Evolutionary conservation across 2,329 filamentous ascomycete genomes (phyloP).

Genomic region (Didymosphaeria variabile): DNA sequence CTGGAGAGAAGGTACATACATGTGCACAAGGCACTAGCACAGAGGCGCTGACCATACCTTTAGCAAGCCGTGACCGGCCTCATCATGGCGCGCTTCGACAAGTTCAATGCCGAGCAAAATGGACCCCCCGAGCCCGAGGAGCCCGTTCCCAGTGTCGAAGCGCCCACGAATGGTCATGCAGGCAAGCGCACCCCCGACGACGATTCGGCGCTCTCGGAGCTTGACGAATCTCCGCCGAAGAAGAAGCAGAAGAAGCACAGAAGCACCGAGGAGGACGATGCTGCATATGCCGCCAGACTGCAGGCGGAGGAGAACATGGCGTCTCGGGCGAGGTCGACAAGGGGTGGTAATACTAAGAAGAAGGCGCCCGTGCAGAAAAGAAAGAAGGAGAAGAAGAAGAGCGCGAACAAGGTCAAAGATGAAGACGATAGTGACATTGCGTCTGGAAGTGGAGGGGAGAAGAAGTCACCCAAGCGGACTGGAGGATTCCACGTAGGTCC

Average conservation of each 20-base stretch:
- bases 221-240: slow-evolving; percentile 55
- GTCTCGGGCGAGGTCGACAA: slow-evolving; percentile 73
- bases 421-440: slow-evolving; percentile 82
- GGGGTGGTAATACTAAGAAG: slow-evolving; percentile 73
- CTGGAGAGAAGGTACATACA: slow-evolving; percentile 65
- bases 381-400: slow-evolving; percentile 76
- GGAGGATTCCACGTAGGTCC: slow-evolving; percentile 83
- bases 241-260: slow-evolving; percentile 71
- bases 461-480: slow-evolving; percentile 76
- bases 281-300: slow-evolving; percentile 82
- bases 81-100: slow-evolving; percentile 62
- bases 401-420: slow-evolving; percentile 73
- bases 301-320: slow-evolving; percentile 89
- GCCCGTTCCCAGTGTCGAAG: slow-evolving; percentile 49
- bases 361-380: slow-evolving; percentile 69
- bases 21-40: slow-evolving; percentile 14
- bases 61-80: slow-evolving; percentile 57
- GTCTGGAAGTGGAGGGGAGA: slow-evolving; percentile 67
- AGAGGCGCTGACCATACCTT: slow-evolving; percentile 22
- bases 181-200: slow-evolving; percentile 55
- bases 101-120: slow-evolving; percentile 51
- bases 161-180: slow-evolving; percentile 36
- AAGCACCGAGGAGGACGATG: slow-evolving; percentile 79
- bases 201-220: slow-evolving; percentile 54
- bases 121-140: slow-evolving; percentile 39